These are phyloP conservation scores for Colletotrichum tofieldiae DNA, from an alignment of 2,329 filamentous ascomycete genomes.

Conservation along the genomic window DNA sequence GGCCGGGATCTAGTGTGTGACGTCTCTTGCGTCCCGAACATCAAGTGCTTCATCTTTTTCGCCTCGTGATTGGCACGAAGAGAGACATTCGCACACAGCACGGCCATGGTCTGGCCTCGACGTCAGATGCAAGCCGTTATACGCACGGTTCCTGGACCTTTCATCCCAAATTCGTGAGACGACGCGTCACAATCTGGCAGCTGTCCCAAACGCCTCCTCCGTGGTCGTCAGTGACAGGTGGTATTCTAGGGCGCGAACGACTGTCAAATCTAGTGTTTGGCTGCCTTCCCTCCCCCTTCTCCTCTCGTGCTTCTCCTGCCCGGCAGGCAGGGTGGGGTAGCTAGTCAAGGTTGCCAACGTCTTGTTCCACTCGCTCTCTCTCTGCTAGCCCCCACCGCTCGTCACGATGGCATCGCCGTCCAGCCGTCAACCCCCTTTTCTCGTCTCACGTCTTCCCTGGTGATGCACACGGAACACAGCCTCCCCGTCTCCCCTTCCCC, in stretches of 20 bases:
- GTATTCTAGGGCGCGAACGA: constrained; percentile 21
- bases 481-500: constrained; percentile 19
- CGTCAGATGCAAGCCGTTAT: constrained; percentile 2
- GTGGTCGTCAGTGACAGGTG: constrained; percentile 12
- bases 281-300: not conserved
- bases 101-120: not conserved
- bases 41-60: constrained; percentile 27
- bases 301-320: not conserved
- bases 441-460: constrained; percentile 34
- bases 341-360: constrained; percentile 18
- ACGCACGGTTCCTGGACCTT: constrained; percentile 23
- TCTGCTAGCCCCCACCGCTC: not conserved
- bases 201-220: constrained; percentile 21
- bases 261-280: not conserved
- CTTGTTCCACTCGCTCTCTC: not conserved
- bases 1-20: constrained; percentile 6
- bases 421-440: constrained; percentile 9
- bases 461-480: constrained; percentile 27
- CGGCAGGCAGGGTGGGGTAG: not conserved
- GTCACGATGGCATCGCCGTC: not conserved
- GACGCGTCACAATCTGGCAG: constrained; percentile 20
- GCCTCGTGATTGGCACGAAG: not conserved
- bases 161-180: constrained; percentile 30
- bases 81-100: not conserved
- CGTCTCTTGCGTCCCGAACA: constrained; percentile 12